These are phyloP conservation scores for Pholiota microspora DNA, from an alignment of 768 basidiomycete species.

Conservation along the genomic window DNA sequence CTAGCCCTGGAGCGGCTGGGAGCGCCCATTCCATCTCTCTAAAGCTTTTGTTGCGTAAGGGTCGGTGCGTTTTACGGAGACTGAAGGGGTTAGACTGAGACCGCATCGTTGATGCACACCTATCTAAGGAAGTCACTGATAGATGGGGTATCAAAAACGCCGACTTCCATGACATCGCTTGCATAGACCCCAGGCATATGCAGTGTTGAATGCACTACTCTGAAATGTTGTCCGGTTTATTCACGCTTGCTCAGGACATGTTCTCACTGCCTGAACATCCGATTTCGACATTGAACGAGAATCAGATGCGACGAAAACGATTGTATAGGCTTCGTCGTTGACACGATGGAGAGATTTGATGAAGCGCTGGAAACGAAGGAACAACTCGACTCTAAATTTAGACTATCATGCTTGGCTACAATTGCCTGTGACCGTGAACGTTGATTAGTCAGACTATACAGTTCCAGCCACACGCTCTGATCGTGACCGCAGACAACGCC, in stretches of 20 bases:
- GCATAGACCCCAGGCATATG: too few relatives aligned
- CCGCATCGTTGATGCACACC: neutral
- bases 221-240: too few relatives aligned
- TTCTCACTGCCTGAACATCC: too few relatives aligned
- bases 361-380: neutral
- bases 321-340: too few relatives aligned
- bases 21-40: neutral
- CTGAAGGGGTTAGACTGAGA: neutral
- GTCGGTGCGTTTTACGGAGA: neutral
- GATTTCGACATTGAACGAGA: too few relatives aligned
- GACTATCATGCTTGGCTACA: neutral
- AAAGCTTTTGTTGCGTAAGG: neutral
- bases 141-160: neutral
- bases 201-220: too few relatives aligned
- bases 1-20: neutral
- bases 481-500: conserved; percentile 20
- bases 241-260: neutral
- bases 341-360: neutral
- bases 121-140: neutral
- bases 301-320: too few relatives aligned
- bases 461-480: conserved; percentile 37
- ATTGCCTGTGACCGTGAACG: conserved; percentile 21
- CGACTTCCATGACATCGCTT: neutral
- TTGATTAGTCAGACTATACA: conserved; percentile 41
- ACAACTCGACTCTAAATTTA: neutral